Evolutionary conservation across 208 protist genomes (phyloP).

Genomic region (Endotrypanum monterogeii): DNA sequence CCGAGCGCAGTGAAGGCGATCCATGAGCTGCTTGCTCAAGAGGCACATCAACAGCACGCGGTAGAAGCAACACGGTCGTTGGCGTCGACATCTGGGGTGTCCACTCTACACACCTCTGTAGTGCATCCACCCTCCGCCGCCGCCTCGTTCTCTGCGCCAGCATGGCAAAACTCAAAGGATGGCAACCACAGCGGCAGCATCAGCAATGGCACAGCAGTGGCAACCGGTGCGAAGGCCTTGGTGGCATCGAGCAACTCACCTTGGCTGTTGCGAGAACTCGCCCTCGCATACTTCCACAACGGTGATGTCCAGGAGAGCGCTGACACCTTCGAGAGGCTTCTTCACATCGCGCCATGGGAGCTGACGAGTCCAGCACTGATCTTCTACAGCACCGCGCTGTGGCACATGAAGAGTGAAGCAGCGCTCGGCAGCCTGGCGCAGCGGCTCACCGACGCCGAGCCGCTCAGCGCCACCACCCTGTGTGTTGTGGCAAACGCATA

Average conservation of each 20-base stretch:
- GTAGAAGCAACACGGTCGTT: neutral
- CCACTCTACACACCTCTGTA: neutral
- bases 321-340: slow-evolving; percentile 49
- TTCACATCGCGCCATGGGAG: slow-evolving; percentile 58
- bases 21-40: slow-evolving; percentile 6
- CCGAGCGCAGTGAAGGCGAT: slow-evolving; percentile 31
- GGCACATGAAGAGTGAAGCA: slow-evolving; percentile 91
- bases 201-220: too few relatives aligned
- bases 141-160: neutral
- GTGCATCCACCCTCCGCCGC: neutral
- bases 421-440: slow-evolving; percentile 90
- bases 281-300: slow-evolving; percentile 73
- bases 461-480: slow-evolving; percentile 83
- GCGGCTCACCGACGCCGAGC: slow-evolving; percentile 86
- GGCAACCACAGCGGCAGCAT: neutral
- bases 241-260: slow-evolving; percentile 22
- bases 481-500: slow-evolving; percentile 95
- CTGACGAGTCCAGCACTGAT: slow-evolving; percentile 58
- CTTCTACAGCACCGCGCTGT: slow-evolving; percentile 96
- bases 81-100: neutral
- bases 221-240: neutral
- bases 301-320: slow-evolving; percentile 65
- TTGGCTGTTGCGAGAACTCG: slow-evolving; percentile 56
- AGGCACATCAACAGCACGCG: slow-evolving; percentile 11
- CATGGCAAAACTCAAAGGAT: neutral